Conservation (phyloP, 75 land plant species). For the Ceratopteris richardii region DNA sequence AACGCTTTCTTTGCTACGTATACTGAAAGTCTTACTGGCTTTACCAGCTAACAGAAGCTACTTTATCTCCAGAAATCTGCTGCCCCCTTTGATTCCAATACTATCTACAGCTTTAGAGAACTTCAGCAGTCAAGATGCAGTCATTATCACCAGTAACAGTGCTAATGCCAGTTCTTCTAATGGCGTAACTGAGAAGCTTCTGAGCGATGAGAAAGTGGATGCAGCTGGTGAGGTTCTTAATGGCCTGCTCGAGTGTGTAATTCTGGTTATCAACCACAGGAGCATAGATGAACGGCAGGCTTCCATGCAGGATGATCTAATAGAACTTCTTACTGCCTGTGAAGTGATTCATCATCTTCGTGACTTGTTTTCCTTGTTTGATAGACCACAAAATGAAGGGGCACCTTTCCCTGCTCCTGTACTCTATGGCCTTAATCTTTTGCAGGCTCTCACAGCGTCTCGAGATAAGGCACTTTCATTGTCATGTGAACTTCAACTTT, state of each 20-base stretch:
- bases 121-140: slow-evolving; percentile 67
- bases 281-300: slow-evolving; percentile 45
- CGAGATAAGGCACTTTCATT: slow-evolving; percentile 18
- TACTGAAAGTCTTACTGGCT: slow-evolving; percentile 50
- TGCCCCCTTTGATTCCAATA: slow-evolving; percentile 84
- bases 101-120: slow-evolving; percentile 81
- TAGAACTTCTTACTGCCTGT: slow-evolving; percentile 64
- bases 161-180: slow-evolving; percentile 15
- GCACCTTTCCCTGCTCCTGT: slow-evolving; percentile 83
- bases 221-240: slow-evolving; percentile 61
- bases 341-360: slow-evolving; percentile 76
- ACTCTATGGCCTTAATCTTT: slow-evolving; percentile 58
- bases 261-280: slow-evolving; percentile 50
- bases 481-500: slow-evolving; percentile 14
- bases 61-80: slow-evolving; percentile 75
- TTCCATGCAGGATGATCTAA: slow-evolving; percentile 78
- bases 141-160: slow-evolving; percentile 18
- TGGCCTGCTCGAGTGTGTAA: slow-evolving; percentile 60
- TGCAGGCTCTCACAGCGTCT: slow-evolving; percentile 55
- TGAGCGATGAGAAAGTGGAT: slow-evolving; percentile 46
- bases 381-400: slow-evolving; percentile 88
- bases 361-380: slow-evolving; percentile 85
- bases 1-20: slow-evolving; percentile 53
- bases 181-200: slow-evolving; percentile 23
- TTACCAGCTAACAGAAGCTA: slow-evolving; percentile 65